These are phyloP conservation scores for Mycena indigotica DNA, from an alignment of 768 basidiomycete species.

Conservation along the genomic window DNA sequence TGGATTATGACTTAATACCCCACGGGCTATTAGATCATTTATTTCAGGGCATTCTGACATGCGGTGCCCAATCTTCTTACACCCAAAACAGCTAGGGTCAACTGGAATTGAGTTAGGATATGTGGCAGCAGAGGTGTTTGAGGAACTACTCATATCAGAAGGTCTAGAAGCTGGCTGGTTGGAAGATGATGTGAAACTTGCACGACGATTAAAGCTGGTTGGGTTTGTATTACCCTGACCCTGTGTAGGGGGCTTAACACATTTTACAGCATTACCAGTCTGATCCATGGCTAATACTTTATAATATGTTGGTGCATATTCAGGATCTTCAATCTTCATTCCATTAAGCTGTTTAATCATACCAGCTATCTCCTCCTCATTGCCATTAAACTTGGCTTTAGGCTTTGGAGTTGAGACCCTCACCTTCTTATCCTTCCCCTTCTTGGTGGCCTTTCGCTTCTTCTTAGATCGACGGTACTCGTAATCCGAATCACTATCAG, in stretches of 20 bases:
- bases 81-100: conserved; percentile 1
- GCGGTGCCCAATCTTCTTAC: not conserved
- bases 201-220: not conserved
- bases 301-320: not conserved
- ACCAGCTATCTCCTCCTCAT: not conserved
- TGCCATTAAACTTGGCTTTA: not conserved
- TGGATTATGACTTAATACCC: not conserved
- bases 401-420: not conserved
- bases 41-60: not conserved
- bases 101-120: not conserved
- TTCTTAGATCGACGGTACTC: not conserved
- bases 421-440: not conserved
- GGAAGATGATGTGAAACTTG: not conserved
- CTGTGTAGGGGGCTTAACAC: not conserved
- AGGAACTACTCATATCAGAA: not conserved
- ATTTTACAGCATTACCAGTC: not conserved
- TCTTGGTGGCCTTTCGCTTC: not conserved
- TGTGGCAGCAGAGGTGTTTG: not conserved
- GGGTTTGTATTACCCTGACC: not conserved
- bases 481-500: not conserved
- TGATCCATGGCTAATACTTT: not conserved
- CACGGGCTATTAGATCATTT: not conserved
- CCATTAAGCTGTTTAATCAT: not conserved
- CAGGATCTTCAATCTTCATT: not conserved
- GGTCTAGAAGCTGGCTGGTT: not conserved